Base-by-base conservation (phyloP, 2,329 filamentous ascomycete species). In the Cladophialophora psammophila region DNA sequence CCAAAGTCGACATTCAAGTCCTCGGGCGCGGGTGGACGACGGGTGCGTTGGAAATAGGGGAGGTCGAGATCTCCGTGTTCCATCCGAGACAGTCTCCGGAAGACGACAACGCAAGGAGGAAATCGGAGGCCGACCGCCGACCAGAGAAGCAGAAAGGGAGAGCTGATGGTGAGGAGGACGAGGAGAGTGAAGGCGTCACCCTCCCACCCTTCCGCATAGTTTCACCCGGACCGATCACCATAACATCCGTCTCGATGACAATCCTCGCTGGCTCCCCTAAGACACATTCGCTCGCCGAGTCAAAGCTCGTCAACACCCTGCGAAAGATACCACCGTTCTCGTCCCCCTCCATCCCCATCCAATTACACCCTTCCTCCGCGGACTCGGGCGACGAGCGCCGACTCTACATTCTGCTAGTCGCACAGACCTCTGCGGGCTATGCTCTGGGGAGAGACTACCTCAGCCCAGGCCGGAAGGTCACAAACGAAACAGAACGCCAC, bases 21-120 rank as follows among this genome's bases (percentile, higher is more conserved):
- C 76, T 81, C 10, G 78, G 79, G 60, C 79, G 86, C 18, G 85
- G 86, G n/a, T 88, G 86, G 87, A 80, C 79, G 12, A 85, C 85
- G 4, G 68, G 71, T 2, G 74, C 75, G 1, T 72, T 73, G 1
- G 76, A 77, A 13, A 75, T 87, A 18, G 87, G 87, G 2, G 77
- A 77, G 55, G 81, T 85, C 7, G 82, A 79, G 1, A 83, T 87
- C 68, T 74, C 76, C 6, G 78, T 88, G 20, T 78, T 79, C 5
- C 81, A 83, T 1, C 72, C 85, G 6, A 12, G 20, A 34, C 9
- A 32, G 8, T 60, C 12, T 32, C 10, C 12, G 10, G 10, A 15
- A n/a, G 31, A 50, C 20, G 34, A 26, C n/a, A 18, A 20, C 6
- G n/a, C 6, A 15, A 20, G 5, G 40, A 20, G 2, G 40, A 45